These are phyloP conservation scores for Simplicillium aogashimaense DNA, from an alignment of 2,329 filamentous ascomycete species.

Conservation along the genomic window DNA sequence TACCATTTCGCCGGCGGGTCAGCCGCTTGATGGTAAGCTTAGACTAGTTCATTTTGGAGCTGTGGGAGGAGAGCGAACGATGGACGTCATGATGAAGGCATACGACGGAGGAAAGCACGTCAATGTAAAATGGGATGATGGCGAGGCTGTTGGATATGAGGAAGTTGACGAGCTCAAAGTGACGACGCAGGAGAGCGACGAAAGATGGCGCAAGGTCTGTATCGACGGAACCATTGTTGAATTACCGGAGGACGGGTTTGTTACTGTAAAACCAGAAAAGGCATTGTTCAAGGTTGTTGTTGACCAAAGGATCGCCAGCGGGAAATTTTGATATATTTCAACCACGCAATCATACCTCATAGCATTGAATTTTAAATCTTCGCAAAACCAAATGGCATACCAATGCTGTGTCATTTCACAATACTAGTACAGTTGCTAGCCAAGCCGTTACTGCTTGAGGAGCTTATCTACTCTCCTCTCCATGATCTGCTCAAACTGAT, in stretches of 20 bases:
- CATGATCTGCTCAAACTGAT: slow-evolving; percentile 54
- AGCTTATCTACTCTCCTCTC: slow-evolving; percentile 46
- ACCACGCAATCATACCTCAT: neutral
- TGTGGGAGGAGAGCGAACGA: slow-evolving; percentile 52
- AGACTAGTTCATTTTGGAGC: slow-evolving; percentile 67
- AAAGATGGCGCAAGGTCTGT: slow-evolving; percentile 74
- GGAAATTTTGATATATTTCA: neutral
- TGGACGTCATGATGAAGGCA: slow-evolving; percentile 65
- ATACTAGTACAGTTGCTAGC: neutral
- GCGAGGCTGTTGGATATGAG: slow-evolving; percentile 61
- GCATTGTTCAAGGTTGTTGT: slow-evolving; percentile 34
- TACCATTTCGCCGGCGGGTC: slow-evolving; percentile 65
- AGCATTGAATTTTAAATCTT: neutral
- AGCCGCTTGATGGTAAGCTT: slow-evolving; percentile 61
- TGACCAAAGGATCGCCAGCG: slow-evolving; percentile 15
- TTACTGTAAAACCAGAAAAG: slow-evolving; percentile 49
- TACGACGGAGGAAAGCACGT: slow-evolving; percentile 50
- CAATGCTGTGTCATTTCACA: neutral
- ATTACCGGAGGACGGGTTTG: slow-evolving; percentile 59
- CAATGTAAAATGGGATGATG: slow-evolving; percentile 35
- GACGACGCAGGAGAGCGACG: slow-evolving; percentile 56
- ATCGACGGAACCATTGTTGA: slow-evolving; percentile 84
- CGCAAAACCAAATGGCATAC: neutral
- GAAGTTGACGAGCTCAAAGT: slow-evolving; percentile 59
- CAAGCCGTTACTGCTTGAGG: slow-evolving; percentile 13